These are phyloP conservation scores for Effrenium voratum DNA, from an alignment of 73 alveolate genomes.

Conservation along the genomic window DNA sequence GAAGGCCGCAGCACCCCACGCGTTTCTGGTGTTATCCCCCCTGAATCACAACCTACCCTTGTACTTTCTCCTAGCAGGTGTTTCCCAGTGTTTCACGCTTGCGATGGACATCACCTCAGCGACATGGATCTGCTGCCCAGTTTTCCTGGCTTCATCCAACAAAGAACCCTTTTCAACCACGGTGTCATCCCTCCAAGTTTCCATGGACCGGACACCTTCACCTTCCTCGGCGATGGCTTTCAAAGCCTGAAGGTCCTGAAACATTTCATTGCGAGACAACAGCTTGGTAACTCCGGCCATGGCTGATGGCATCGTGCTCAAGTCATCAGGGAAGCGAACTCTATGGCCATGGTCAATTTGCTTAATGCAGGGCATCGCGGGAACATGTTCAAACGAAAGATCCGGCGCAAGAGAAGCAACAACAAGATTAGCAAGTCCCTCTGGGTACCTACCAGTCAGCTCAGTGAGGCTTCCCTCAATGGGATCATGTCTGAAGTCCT, in stretches of 20 bases:
- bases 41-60: constrained; percentile 2
- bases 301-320: no score
- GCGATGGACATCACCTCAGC: constrained; percentile 22
- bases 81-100: neutral
- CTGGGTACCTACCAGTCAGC: neutral
- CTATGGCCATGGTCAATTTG: neutral
- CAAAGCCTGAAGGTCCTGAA: neutral
- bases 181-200: neutral
- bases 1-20: neutral
- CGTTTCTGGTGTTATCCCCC: neutral
- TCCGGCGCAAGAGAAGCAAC: neutral
- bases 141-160: neutral
- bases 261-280: neutral
- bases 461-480: neutral
- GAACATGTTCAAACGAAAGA: neutral
- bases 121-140: neutral
- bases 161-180: neutral
- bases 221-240: constrained; percentile 22
- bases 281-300: neutral
- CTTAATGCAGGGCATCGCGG: neutral
- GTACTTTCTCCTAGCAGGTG: neutral
- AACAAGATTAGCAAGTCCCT: neutral
- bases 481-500: neutral
- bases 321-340: neutral
- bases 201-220: neutral